These are phyloP conservation scores for Lipomyces spencermartinsiae DNA, from an alignment of 805 yeast species.

Conservation along the genomic window DNA sequence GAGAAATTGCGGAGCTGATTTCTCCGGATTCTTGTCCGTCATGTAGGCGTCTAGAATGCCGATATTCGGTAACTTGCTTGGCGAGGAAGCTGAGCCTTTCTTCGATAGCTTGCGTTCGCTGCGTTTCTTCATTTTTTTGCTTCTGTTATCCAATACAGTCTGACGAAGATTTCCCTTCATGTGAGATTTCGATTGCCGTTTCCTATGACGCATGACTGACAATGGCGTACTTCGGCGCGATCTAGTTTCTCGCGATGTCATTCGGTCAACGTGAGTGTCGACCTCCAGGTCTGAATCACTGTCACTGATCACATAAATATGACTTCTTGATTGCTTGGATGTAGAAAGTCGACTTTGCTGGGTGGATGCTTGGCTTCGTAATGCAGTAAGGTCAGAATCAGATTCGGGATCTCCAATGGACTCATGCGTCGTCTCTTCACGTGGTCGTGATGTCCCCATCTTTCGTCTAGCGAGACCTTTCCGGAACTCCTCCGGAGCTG, in stretches of 20 bases:
- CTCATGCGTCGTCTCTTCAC: constrained; percentile 1
- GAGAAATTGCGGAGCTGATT: constrained; percentile 28
- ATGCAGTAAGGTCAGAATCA: constrained; percentile 17
- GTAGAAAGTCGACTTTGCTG: not conserved
- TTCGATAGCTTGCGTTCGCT: not conserved
- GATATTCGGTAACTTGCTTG: constrained; percentile 15
- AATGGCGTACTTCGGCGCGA: constrained; percentile 21
- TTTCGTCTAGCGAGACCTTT: constrained; percentile 38
- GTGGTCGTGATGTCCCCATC: constrained; percentile 18
- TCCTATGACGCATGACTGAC: constrained; percentile 10
- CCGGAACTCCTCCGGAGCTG: constrained; percentile 14
- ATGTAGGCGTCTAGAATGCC: constrained; percentile 36
- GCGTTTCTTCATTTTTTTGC: constrained; percentile 1
- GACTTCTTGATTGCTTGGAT: not conserved
- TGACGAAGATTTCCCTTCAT: not conserved
- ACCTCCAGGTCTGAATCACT: constrained; percentile 22
- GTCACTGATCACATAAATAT: not conserved
- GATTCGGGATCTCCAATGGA: constrained; percentile 30
- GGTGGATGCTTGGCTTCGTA: not conserved
- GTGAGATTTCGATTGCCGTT: not conserved
- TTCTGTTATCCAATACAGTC: not conserved
- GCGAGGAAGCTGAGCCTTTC: not conserved
- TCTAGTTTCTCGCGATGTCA: constrained; percentile 17
- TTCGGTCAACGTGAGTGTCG: constrained; percentile 23
- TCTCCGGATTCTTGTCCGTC: constrained; percentile 7